Percentiles rank a stretch among this genome's conserved stretches.
Conservation (phyloP, 106 monocot species). For the Dendrobium catenatum region DNA sequence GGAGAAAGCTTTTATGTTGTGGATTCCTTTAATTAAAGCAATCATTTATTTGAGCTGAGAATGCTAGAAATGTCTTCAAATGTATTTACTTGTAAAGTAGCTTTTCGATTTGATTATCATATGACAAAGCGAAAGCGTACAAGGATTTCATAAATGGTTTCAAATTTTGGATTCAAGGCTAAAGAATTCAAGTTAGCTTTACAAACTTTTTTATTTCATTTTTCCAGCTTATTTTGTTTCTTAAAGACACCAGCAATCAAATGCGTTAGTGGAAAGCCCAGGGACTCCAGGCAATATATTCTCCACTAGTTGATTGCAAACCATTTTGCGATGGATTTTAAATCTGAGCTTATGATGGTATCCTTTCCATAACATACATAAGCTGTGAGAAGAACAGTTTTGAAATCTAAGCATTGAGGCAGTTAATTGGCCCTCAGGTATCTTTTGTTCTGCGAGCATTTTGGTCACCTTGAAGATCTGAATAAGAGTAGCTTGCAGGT, state of each 20-base stretch:
- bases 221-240: not conserved
- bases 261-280: too few species aligned
- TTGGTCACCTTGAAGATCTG: not conserved
- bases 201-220: not conserved
- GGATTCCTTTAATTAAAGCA: not conserved
- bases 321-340: not conserved
- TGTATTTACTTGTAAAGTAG: not conserved
- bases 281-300: not conserved
- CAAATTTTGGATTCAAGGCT: not conserved
- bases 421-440: not conserved
- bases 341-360: not conserved
- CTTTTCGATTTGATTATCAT: not conserved
- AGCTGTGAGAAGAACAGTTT: not conserved
- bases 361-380: not conserved
- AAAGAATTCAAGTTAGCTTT: not conserved
- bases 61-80: not conserved
- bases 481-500: not conserved
- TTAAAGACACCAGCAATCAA: not conserved
- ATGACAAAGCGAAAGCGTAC: not conserved
- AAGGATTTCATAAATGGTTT: not conserved
- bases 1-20: not conserved
- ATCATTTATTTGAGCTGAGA: not conserved
- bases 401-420: not conserved
- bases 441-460: not conserved
- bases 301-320: not conserved